These are phyloP conservation scores for Rhynchospora pubera DNA, from an alignment of 176 grass and related monocot species.

Conservation along the genomic window DNA sequence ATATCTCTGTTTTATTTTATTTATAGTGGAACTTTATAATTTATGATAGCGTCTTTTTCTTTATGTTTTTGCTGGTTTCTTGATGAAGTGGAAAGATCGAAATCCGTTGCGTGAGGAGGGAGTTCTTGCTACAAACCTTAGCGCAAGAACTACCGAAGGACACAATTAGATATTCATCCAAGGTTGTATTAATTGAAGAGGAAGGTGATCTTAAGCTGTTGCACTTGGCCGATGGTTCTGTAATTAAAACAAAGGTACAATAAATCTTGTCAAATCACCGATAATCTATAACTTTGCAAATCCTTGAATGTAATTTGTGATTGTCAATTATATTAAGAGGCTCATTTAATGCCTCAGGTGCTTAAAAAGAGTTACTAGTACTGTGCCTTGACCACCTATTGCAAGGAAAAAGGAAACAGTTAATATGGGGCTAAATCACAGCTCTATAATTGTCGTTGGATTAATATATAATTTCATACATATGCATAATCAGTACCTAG, in stretches of 20 bases:
- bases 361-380: not conserved
- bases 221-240: constrained; percentile 43
- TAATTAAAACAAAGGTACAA: constrained; percentile 53
- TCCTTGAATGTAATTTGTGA: not conserved
- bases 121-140: constrained; percentile 44
- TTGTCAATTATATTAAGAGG: not conserved
- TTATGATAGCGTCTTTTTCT: not conserved
- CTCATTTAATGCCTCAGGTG: not conserved
- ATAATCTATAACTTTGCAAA: not conserved
- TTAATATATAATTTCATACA: not conserved
- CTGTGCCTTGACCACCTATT: not conserved
- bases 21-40: not conserved
- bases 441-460: not conserved
- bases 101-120: constrained; percentile 39
- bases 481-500: not conserved
- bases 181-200: constrained; percentile 52
- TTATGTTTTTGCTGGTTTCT: not conserved
- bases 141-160: constrained; percentile 40
- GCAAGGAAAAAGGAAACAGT: constrained; percentile 31
- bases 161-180: constrained; percentile 68
- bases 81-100: constrained; percentile 42
- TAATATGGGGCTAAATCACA: not conserved
- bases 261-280: not conserved
- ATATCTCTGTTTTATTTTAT: not conserved
- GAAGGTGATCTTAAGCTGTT: constrained; percentile 33